Conservation (phyloP, 495 filamentous ascomycete genomes). For the Hypoxylon subgilvum region DNA sequence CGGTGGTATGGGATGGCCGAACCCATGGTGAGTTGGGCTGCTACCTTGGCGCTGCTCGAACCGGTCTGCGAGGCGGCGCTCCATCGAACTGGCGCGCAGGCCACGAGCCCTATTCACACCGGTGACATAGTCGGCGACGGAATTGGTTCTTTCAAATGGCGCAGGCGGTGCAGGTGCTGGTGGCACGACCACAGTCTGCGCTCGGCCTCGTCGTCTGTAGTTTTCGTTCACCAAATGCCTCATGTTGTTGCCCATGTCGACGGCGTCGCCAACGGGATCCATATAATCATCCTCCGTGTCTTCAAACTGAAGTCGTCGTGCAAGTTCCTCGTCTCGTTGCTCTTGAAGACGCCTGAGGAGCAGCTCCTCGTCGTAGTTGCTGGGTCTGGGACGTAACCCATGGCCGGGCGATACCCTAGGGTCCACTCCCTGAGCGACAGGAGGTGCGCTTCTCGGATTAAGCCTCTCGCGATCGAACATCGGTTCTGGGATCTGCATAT, state of each 20-base stretch:
- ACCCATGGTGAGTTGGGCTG: conserved; percentile 35
- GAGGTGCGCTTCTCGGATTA: conserved; percentile 21
- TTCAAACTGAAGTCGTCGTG: conserved; percentile 59
- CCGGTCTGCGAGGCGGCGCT: conserved; percentile 52
- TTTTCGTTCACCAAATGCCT: conserved; percentile 55
- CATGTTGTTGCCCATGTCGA: conserved; percentile 50
- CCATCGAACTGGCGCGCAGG: conserved; percentile 48
- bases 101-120: conserved; percentile 42
- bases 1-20: conserved; percentile 37
- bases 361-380: conserved; percentile 60
- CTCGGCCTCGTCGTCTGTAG: conserved; percentile 51
- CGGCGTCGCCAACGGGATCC: conserved; percentile 44
- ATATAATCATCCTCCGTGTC: conserved; percentile 52
- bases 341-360: conserved; percentile 61
- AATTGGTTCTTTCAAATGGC: conserved; percentile 43
- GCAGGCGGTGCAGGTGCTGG: conserved; percentile 48
- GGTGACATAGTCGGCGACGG: conserved; percentile 46
- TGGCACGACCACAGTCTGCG: conserved; percentile 48
- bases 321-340: conserved; percentile 61
- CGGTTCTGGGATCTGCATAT: conserved; percentile 60
- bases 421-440: conserved; percentile 6
- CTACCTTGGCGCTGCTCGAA: conserved; percentile 43
- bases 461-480: conserved; percentile 37
- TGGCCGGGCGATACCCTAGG: conserved; percentile 11
- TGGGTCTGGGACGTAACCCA: conserved; percentile 45